These are phyloP conservation scores for Pascua sp. DNA, from an alignment of 1,284 basidiomycete species.

Conservation along the genomic window DNA sequence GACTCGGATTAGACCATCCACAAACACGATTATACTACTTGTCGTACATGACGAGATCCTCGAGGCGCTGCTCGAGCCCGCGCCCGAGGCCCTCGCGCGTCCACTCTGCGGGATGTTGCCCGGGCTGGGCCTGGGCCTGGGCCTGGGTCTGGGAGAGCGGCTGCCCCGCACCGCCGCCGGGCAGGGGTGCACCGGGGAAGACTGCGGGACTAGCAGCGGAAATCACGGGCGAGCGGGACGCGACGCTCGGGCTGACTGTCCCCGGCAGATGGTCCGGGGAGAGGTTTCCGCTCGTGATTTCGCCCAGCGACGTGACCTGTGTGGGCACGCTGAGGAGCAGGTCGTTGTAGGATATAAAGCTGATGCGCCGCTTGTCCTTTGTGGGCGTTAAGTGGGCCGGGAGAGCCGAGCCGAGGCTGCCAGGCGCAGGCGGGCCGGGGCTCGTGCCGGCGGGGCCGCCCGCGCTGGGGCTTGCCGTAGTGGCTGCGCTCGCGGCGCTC, in stretches of 20 bases:
- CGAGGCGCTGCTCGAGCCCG: conserved; percentile 74
- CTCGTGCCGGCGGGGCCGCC: too few relatives aligned
- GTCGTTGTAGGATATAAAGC: conserved; percentile 80
- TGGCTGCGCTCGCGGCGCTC: not conserved
- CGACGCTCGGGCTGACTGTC: conserved; percentile 37
- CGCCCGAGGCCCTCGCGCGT: conserved; percentile 72
- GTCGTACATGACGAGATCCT: conserved; percentile 43
- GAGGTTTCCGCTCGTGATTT: conserved; percentile 58
- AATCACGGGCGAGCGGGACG: conserved; percentile 51
- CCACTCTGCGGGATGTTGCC: conserved; percentile 55
- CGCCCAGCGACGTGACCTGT: conserved; percentile 64
- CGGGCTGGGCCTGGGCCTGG: conserved; percentile 59
- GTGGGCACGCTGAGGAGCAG: conserved; percentile 71
- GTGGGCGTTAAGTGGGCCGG: conserved; percentile 57
- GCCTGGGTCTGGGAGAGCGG: not conserved
- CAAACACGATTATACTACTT: not conserved
- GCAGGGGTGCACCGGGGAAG: not conserved
- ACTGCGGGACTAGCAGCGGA: conserved; percentile 4
- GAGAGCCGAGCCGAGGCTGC: conserved; percentile 40
- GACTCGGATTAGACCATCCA: not conserved
- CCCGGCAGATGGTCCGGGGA: conserved; percentile 48
- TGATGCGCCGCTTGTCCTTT: conserved; percentile 58
- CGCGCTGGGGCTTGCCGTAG: not conserved
- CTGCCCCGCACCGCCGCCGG: not conserved
- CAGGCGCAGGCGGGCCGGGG: not conserved